Evolutionary conservation across 768 basidiomycete species (phyloP), one percentile per base, ranked within the genome.

Genomic region (Collybia nuda): DNA sequence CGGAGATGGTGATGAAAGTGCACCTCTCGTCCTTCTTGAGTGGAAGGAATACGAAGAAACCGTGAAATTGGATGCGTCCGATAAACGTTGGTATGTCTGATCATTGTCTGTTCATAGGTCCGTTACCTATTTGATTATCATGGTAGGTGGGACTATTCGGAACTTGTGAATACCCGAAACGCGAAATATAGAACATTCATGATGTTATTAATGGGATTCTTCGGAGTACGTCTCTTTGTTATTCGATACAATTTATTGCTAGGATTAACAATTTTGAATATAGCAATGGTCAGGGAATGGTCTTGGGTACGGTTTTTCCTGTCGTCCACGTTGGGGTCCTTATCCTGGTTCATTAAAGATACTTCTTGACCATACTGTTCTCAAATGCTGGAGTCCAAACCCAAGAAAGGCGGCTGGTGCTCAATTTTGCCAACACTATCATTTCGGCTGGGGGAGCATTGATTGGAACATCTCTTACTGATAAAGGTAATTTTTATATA

Each of bases 261-360:
- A 17, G 26, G 40, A 17, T 37, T 43, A 46, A 18, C 50, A n/a
- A 26, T 24, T 26, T 44, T 26, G 21, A 11, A 14, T 24, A 14
- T 47, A 72, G 71, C 79, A 81, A 70, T 79, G 78, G 73, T 75
- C 78, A 40, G 79, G 80, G 40, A 80, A 79, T 56, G 78, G 78
- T 45, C 68, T 82, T 22, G 78, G 79, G 60, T 79, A 64, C 11
- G 55, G 51, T 18, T 24, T 5, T 15, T 19, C 5, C 19, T 7
- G 11, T 46, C 23, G 35, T 19, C 4, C 12, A 40, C 38, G 41
- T 12, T 44, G 11, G 8, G n/a, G 40, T 21, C 6, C 2, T 32
- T n/a, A 18, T 9, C 44, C 23, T 36, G 43, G 44, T 18, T 38
- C 3, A 37, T 8, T 8, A 23, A 22, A 75, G 74, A 47, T 75